phyloP scores from a whole-genome alignment of 805 yeast genomes.

The Barnettozyma pratensis region DNA sequence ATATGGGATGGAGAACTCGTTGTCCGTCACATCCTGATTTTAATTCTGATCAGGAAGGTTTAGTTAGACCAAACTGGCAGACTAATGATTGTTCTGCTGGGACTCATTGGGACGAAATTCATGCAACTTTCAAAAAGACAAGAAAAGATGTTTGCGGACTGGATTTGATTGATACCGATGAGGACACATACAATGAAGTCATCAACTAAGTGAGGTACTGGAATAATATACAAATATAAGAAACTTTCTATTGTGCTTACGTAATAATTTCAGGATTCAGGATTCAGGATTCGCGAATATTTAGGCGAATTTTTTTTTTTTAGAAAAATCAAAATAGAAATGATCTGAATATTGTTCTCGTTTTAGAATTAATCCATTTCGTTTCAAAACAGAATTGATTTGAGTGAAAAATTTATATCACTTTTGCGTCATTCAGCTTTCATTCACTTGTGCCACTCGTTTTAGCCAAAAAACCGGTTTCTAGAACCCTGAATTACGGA shows the following conservation, averaged over 20 bases:
- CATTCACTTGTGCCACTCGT: too few relatives aligned
- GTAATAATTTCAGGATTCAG: not conserved
- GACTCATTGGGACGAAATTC: slow-evolving; percentile 17
- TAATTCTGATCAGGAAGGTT: not conserved
- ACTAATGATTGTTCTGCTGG: slow-evolving; percentile 20
- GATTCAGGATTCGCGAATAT: not conserved
- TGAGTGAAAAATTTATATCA: too few relatives aligned
- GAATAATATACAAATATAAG: too few relatives aligned
- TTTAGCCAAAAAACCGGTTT: not conserved
- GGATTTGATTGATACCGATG: slow-evolving; percentile 15
- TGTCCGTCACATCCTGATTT: slow-evolving; percentile 17
- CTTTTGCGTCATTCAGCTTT: too few relatives aligned
- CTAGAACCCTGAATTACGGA: too few relatives aligned
- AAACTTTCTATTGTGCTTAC: not conserved
- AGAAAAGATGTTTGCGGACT: slow-evolving; percentile 22
- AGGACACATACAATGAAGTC: slow-evolving; percentile 18
- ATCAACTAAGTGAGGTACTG: slow-evolving; percentile 12
- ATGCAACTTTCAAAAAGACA: slow-evolving; percentile 11
- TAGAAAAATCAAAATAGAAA: not conserved
- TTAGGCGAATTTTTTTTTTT: not conserved
- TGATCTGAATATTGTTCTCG: not conserved
- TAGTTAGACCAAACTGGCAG: slow-evolving; percentile 3
- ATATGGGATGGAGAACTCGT: slow-evolving; percentile 15
- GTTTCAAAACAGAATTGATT: not conserved
- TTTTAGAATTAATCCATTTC: not conserved